phyloP scores from a whole-genome alignment of 2,329 filamentous ascomycete genomes.

The Didymella lethalis region DNA sequence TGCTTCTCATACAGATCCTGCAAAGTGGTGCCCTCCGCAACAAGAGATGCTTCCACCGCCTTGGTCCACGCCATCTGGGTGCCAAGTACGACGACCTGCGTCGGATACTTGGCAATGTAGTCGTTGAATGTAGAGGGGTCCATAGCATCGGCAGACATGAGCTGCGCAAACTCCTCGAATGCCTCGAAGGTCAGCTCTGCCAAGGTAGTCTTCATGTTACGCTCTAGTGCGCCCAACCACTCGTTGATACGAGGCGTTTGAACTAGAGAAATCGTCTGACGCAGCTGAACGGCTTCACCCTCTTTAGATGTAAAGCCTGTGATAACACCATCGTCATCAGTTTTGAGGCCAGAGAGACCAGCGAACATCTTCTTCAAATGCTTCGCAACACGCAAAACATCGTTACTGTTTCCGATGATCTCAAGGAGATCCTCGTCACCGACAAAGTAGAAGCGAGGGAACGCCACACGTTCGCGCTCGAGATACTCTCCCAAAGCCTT shows the following conservation, averaged over 20 bases:
- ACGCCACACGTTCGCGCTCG: conserved; percentile 95
- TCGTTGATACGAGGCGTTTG: conserved; percentile 98
- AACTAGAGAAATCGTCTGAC: conserved; percentile 88
- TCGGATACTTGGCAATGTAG: conserved; percentile 87
- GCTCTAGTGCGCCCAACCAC: conserved; percentile 93
- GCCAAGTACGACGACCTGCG: conserved; percentile 93
- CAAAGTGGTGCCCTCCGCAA: conserved; percentile 73
- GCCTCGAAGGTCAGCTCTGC: conserved; percentile 91
- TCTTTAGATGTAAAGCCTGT: conserved; percentile 95
- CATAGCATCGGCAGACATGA: conserved; percentile 76
- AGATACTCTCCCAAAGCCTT: conserved; percentile 98
- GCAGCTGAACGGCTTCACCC: conserved; percentile 84
- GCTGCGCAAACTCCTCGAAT: conserved; percentile 78
- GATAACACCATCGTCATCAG: conserved; percentile 90
- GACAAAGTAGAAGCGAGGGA: conserved; percentile 99
- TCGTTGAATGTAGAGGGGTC: conserved; percentile 74
- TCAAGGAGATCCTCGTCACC: conserved; percentile 97
- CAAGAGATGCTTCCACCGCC: conserved; percentile 79
- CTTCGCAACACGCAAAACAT: conserved; percentile 93
- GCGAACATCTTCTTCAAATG: conserved; percentile 99
- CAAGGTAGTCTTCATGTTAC: conserved; percentile 91
- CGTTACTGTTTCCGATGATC: conserved; percentile 99
- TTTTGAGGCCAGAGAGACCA: conserved; percentile 85
- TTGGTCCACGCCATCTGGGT: conserved; percentile 95
- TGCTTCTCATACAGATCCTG: conserved; percentile 79